These are phyloP conservation scores for Scleromitrula shiraiana DNA, from an alignment of 2,329 filamentous ascomycete species.

Conservation along the genomic window DNA sequence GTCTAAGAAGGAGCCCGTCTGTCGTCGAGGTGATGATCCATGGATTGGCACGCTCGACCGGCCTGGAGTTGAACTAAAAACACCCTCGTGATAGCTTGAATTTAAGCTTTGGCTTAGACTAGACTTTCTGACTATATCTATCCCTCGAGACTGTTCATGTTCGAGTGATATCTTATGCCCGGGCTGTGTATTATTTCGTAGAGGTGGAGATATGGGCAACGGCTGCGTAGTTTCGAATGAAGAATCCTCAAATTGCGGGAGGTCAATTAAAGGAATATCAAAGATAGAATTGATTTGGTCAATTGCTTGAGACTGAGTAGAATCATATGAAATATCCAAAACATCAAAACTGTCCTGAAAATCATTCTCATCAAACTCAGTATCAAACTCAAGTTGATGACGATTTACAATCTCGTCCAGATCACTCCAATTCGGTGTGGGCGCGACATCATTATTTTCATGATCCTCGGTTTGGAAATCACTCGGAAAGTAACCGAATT, in stretches of 20 bases:
- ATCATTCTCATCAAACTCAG: neutral
- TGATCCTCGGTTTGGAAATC: neutral
- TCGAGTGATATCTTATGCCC: neutral
- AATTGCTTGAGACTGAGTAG: neutral
- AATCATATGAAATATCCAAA: neutral
- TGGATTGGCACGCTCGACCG: conserved; percentile 1
- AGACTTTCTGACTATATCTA: neutral
- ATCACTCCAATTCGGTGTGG: neutral
- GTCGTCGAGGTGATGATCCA: conserved; percentile 3
- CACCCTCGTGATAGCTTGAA: conserved; percentile 6
- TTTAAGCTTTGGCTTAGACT: neutral
- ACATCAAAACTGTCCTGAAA: neutral
- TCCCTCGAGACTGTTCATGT: neutral
- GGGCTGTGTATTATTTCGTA: neutral
- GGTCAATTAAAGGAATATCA: no score
- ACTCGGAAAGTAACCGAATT: neutral
- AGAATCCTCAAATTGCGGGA: no score
- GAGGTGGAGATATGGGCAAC: neutral
- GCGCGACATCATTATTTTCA: neutral
- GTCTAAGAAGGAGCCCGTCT: conserved; percentile 8
- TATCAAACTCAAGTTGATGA: neutral
- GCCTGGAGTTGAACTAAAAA: conserved; percentile 3
- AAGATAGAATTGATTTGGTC: no score
- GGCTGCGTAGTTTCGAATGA: no score
- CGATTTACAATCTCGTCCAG: neutral